Conservation (phyloP, 2,329 filamentous ascomycete genomes). For the Aureobasidium subglaciale region DNA sequence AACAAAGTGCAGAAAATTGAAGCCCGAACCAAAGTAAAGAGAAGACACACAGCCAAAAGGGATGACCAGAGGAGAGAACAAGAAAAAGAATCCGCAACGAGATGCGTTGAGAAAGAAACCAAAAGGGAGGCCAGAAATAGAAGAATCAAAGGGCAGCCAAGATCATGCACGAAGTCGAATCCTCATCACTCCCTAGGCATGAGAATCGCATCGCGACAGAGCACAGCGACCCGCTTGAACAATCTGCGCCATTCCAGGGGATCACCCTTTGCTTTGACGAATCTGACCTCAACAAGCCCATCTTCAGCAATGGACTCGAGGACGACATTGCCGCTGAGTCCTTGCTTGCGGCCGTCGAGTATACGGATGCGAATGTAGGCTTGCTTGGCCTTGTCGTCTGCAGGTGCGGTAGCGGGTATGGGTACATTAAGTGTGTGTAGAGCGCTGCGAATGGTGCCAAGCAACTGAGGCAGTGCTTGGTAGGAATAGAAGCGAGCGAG, state of each 20-base stretch:
- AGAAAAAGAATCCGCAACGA: not conserved
- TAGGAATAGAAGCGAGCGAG: conserved; percentile 90
- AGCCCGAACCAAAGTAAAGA: not conserved
- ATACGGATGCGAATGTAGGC: conserved; percentile 65
- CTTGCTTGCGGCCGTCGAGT: conserved; percentile 63
- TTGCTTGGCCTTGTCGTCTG: conserved; percentile 44
- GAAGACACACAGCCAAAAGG: no score
- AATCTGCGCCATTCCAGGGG: conserved; percentile 93
- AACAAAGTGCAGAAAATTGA: not conserved
- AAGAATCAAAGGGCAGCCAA: not conserved
- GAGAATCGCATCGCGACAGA: conserved; percentile 78
- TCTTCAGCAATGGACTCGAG: conserved; percentile 58
- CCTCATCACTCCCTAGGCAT: conserved; percentile 16
- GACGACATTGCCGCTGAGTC: conserved; percentile 66
- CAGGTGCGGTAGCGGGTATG: conserved; percentile 44
- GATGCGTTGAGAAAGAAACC: not conserved
- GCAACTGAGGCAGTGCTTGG: conserved; percentile 64
- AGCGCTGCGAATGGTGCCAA: conserved; percentile 72
- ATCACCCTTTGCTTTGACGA: conserved; percentile 92
- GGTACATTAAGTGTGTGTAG: conserved; percentile 81
- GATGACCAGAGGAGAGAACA: not conserved
- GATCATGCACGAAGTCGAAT: not conserved
- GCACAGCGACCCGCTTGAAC: conserved; percentile 88
- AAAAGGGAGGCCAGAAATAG: not conserved
- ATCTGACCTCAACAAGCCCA: conserved; percentile 69